Base-by-base conservation (phyloP, 2,329 filamentous ascomycete species). In the Hansfordia pulvinata region DNA sequence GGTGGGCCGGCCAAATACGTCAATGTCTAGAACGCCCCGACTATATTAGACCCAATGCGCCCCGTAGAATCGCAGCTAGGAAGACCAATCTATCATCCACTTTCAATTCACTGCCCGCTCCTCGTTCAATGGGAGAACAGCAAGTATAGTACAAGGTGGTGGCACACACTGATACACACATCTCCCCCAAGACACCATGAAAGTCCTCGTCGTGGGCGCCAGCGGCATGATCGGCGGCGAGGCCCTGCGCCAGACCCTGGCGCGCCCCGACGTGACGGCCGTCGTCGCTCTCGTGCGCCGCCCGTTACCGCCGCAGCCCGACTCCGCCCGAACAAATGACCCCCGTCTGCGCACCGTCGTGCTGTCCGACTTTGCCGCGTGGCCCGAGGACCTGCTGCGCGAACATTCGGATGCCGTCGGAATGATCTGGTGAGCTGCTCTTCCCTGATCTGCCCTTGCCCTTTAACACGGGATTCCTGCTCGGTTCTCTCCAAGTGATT, bases 161-260 rank as follows among this genome's bases (percentile, higher is more conserved):
- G n/a, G n/a, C n/a, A n/a, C n/a, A n/a, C n/a, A n/a, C n/a, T n/a
- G n/a, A n/a, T n/a, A n/a, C n/a, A n/a, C n/a, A n/a, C n/a, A n/a
- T n/a, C n/a, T n/a, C n/a, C n/a, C n/a, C n/a, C n/a, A n/a, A n/a
- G n/a, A n/a, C n/a, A n/a, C 20, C 6, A 53, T 54, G 50, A 54
- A 54, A 26, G 31, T 54, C 26, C 47, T 54, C 20, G 38, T 54
- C 10, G 37, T 40, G 10, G 50, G 50, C 17, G 51, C 47, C 1
- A 49, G 38, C 9, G 50, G 50, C 2, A 40, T 35, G 5, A 51
- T 54, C 22, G 51, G 50, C 25, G 30, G 47, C 24, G 44, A 41
- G 25, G 47, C 36, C 6, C 37, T 54, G 8, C 30, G 20, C 8
- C 47, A 51, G 21, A 49, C 47, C 10, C 50, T 54, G 17, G 32